These are phyloP conservation scores for Apophysomyces elegans DNA, from an alignment of 371 early-diverging fungal genomes.

Conservation along the genomic window DNA sequence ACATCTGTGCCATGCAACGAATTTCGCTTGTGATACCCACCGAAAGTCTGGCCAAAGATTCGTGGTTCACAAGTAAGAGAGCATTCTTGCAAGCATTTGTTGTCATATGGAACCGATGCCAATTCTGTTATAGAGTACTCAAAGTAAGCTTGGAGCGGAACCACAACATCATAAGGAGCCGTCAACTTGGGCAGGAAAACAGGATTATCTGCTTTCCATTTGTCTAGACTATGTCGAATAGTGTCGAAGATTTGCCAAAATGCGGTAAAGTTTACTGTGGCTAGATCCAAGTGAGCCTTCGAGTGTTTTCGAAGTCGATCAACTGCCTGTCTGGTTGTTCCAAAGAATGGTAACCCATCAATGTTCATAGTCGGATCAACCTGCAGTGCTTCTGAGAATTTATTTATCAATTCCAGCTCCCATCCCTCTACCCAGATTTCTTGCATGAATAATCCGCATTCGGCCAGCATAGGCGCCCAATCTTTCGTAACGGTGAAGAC, in stretches of 20 bases:
- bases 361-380: not conserved
- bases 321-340: constrained; percentile 42
- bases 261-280: constrained; percentile 47
- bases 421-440: constrained; percentile 38
- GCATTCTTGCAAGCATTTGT: constrained; percentile 54
- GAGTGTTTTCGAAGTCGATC: constrained; percentile 40
- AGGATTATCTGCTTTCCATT: constrained; percentile 20
- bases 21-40: constrained; percentile 24
- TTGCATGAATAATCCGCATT: constrained; percentile 51
- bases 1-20: constrained; percentile 27
- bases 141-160: constrained; percentile 48
- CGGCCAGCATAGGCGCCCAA: constrained; percentile 65
- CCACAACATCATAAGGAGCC: constrained; percentile 21
- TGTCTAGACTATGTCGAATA: constrained; percentile 30
- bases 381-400: constrained; percentile 18
- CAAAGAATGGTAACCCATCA: constrained; percentile 43
- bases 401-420: constrained; percentile 20
- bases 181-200: not conserved
- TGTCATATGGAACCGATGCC: constrained; percentile 48
- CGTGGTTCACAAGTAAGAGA: constrained; percentile 64
- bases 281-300: constrained; percentile 14
- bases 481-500: constrained; percentile 51
- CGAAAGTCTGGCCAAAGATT: constrained; percentile 57
- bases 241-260: constrained; percentile 44
- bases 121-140: constrained; percentile 42